Evolutionary conservation across 2,329 filamentous ascomycete genomes (phyloP).

Genomic region (Ophiocordyceps sinensis): DNA sequence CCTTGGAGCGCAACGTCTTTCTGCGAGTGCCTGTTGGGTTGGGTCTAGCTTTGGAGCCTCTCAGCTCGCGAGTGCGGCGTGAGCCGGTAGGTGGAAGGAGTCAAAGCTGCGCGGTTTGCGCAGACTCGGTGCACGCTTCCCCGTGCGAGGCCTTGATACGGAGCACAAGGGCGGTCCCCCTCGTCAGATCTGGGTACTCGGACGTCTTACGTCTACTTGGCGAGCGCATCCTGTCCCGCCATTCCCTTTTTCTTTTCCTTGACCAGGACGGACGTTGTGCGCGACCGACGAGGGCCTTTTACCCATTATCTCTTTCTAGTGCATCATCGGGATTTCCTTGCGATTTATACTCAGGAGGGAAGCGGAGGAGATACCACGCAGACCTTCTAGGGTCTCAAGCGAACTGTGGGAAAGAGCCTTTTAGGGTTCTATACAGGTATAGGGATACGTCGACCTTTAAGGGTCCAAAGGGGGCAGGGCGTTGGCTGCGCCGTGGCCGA

Average conservation of each 20-base stretch:
- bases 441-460: neutral
- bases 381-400: neutral
- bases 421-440: neutral
- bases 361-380: conserved; percentile 10
- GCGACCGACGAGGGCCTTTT: neutral
- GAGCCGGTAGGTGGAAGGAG: neutral
- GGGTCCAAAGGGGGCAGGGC: neutral
- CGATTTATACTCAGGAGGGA: conserved; percentile 4
- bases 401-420: neutral
- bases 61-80: neutral
- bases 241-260: too few relatives aligned
- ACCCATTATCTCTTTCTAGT: neutral
- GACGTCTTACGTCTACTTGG: too few relatives aligned
- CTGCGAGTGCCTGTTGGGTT: neutral
- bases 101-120: too few relatives aligned
- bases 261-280: too few relatives aligned
- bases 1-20: too few relatives aligned
- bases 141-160: too few relatives aligned
- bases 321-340: conserved; percentile 1
- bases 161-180: too few relatives aligned
- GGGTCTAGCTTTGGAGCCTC: neutral
- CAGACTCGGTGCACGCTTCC: too few relatives aligned
- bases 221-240: too few relatives aligned
- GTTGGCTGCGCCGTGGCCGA: neutral
- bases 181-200: too few relatives aligned